Evolutionary conservation across 2,329 filamentous ascomycete species (phyloP), one percentile per base, ranked within the genome.

Genomic region (Nigrospora oryzae): DNA sequence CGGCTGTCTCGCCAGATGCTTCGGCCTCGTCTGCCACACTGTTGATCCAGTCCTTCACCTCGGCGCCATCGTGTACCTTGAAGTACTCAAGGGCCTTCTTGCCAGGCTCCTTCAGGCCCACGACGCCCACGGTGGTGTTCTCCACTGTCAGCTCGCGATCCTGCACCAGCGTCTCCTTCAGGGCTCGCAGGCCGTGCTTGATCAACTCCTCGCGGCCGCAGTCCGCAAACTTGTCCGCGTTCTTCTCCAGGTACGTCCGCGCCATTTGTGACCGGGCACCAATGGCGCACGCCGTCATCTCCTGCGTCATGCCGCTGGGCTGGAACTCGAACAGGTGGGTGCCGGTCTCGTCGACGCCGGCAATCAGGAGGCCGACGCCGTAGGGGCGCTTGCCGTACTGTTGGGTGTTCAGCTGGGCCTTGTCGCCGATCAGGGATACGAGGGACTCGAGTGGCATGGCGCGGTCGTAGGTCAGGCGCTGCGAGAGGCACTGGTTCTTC

Each of bases 301-400:
- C 93, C 63, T 96, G 87, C 57, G 89, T 96, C 77, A 97, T 85
- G 40, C 93, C 93, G 44, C 81, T 88, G 11, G 93, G 93, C 71
- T 96, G 91, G 76, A 98, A 98, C 70, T 98, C 93, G 70, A 95
- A 98, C 51, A 98, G 79, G 70, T 98, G 93, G 35, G 93, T 89
- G 28, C 93, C 93, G 40, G 84, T 83, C 61, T 95, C 89, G 65
- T 98, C 93, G 44, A 97, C 89, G 52, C 93, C 93, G 1, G 90
- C 89, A 43, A 97, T 86, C 48, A 98, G 75, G 51, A 97, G 74
- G 12, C 93, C 91, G 7, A 98, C 91, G 60, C 91, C 91, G 69
- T 98, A 98, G 13, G 91, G 91, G 57, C 93, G 84, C 71, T 89
- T 91, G 63, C 91, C 91, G 73, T 96, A 96, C 63, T 95, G 84